Base-by-base conservation (phyloP, 306 rosid species). In the Vigna trinervia region DNA sequence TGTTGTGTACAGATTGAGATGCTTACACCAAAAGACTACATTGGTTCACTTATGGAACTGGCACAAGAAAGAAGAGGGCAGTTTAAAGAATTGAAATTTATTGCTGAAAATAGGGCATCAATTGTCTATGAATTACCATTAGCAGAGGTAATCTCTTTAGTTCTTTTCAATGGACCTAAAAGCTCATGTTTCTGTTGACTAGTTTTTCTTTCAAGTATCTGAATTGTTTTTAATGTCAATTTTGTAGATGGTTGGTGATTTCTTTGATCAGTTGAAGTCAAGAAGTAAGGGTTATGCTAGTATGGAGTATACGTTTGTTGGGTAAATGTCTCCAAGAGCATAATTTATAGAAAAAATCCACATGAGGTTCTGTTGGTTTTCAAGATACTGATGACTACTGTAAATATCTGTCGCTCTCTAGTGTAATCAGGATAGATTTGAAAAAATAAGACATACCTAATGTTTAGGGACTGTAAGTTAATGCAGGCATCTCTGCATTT, bases 281-380 rank as follows among this genome's bases (percentile, higher is more conserved):
- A 92, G 93, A 89, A 94, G 96, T 77, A 94, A 92, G 80, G 98
- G 98, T 60, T 94, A 94, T 58, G 98, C 97, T 19, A 94, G 98
- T 91, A 94, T 94, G 98, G 98, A 94, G 85, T 92, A 92, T 77
- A 80, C 82, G 14, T 82, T 92, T 60, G 20, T 85, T 36, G 96
- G 97, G 97, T 92, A 88, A 89, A 69, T 75, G 22, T 71, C 69
- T 71, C 54, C 77, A 22, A 77, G 63, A 78, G 81, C 81, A 51
- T 50, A 71, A 70, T 71, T 85, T 63, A 76, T 68, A 36, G 59
- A 80, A 53, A 61, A 57, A 36, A 48, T 23, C 48, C 1, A 59
- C 26, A 43, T 46, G 59, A 62, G 73, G 68, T 79, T 72, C 32
- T 76, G 51, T 26, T 76, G 47, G 70, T 17, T 51, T 39, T 65